Base-by-base conservation (phyloP, 2,329 filamentous ascomycete species). In the Sordariomycetes sp. region DNA sequence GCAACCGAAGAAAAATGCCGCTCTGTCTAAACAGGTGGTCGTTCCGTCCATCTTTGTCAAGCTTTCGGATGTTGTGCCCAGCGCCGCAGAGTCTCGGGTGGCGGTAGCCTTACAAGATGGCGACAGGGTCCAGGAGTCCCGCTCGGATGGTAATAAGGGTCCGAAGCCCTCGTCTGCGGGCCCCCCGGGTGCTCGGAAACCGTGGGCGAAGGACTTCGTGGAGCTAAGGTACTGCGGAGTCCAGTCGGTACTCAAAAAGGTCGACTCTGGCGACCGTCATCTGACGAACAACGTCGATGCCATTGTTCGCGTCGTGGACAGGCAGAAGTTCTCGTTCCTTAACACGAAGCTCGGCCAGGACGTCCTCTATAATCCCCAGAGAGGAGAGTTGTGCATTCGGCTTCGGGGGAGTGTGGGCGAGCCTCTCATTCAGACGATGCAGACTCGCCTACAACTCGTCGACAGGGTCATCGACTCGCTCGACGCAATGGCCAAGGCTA, bases 401-500 rank as follows among this genome's bases (percentile, higher is more conserved):
- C 71, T 89, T 42, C 75, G 78, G 10, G 78, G 81, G 0, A 70
- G 74, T 1, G 78, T 86, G 52, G 84, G 84, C 22, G 71, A 74
- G 52, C 74, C 82, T 1, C 75, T 86, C 15, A 68, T 89, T 3
- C 74, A 77, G 3, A 71, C 75, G n/a, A 74, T 90, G 22, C 73
- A 76, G 60, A 73, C 77, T 55, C 77, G 84, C 32, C 73, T 90
- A 52, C 78, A 81, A 62, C 80, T 83, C 13, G 80, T 94, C 58
- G 82, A 87, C 64, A 80, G 85, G 22, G 76, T 94, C 32, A 83
- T 89, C 45, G 78, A 79, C 51, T 89, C 88, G 64, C 74, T 90
- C 28, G 78, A 83, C 52, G 82, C 85, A 1, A 79, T 91, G 60
- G 74, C 81, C 57, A 72, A 75, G 60, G 74, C 80, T 62, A 72